These are phyloP conservation scores for Daedalea quercina DNA, from an alignment of 768 basidiomycete genomes.

Conservation along the genomic window DNA sequence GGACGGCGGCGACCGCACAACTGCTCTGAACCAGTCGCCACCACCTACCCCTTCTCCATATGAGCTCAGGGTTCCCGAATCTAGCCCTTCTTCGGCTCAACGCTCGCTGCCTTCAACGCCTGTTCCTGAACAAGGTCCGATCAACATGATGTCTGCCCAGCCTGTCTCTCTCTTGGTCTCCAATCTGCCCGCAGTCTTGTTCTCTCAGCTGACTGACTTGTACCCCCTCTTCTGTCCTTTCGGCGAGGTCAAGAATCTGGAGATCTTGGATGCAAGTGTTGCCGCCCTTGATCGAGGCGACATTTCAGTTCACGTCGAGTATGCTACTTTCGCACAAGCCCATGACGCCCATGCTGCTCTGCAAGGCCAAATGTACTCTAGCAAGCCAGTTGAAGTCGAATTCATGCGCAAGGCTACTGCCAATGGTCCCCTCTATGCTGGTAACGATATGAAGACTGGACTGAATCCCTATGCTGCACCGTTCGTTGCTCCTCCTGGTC, in stretches of 20 bases:
- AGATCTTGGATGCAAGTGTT: conserved; percentile 34
- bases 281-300: conserved; percentile 29
- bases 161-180: conserved; percentile 43
- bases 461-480: conserved; percentile 28
- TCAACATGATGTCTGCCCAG: conserved; percentile 3
- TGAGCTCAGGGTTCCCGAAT: conserved; percentile 21
- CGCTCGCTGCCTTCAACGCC: conserved; percentile 14
- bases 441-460: conserved; percentile 13
- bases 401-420: conserved; percentile 20
- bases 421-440: conserved; percentile 4
- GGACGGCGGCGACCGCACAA: conserved; percentile 73
- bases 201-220: conserved; percentile 59
- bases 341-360: conserved; percentile 59
- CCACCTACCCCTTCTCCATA: conserved; percentile 22
- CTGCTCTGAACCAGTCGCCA: conserved; percentile 47
- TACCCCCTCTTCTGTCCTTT: conserved; percentile 72
- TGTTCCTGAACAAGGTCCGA: conserved; percentile 9
- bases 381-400: conserved; percentile 33
- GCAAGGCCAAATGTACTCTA: conserved; percentile 56
- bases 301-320: conserved; percentile 60
- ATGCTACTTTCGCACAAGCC: conserved; percentile 45
- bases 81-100: conserved; percentile 16
- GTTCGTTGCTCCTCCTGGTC: conserved; percentile 17
- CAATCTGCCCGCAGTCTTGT: conserved; percentile 60
- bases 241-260: conserved; percentile 58